These are phyloP conservation scores for Tranzscheliella williamsii DNA, from an alignment of 1,284 basidiomycete genomes.

Conservation along the genomic window DNA sequence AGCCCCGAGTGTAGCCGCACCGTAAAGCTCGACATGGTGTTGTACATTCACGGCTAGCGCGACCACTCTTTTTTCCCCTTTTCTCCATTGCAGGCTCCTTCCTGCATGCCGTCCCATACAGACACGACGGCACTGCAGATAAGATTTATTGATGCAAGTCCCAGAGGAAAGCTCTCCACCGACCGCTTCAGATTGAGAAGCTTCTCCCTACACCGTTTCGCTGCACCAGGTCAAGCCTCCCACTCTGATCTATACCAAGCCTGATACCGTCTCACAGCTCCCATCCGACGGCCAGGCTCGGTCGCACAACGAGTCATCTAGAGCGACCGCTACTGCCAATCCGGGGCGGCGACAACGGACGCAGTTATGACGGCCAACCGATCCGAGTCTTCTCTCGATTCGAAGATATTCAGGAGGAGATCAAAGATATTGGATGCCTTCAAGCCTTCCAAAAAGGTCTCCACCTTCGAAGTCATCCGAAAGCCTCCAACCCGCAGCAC, in stretches of 20 bases:
- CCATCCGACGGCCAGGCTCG: too few relatives aligned
- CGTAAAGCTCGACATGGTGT: too few relatives aligned
- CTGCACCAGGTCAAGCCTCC: constrained; percentile 17
- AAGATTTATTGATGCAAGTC: constrained; percentile 17
- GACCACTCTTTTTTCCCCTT: too few relatives aligned
- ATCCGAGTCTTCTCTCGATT: constrained; percentile 7
- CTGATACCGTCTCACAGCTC: neutral
- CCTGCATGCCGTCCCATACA: too few relatives aligned
- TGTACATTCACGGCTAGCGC: too few relatives aligned
- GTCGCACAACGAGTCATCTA: too few relatives aligned
- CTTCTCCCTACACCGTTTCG: constrained; percentile 25
- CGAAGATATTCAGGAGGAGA: constrained; percentile 6
- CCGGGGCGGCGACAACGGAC: too few relatives aligned
- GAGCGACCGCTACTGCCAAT: too few relatives aligned
- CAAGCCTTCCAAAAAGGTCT: constrained; percentile 21
- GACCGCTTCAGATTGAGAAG: constrained; percentile 29
- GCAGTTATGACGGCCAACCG: constrained; percentile 4
- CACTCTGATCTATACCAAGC: neutral
- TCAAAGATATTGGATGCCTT: constrained; percentile 34
- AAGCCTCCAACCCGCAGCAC: constrained; percentile 33
- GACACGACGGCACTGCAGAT: too few relatives aligned
- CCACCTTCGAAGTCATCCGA: constrained; percentile 36
- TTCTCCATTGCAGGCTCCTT: too few relatives aligned
- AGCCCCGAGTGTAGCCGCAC: too few relatives aligned
- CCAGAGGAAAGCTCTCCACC: constrained; percentile 17